Conservation (phyloP, 2,329 filamentous ascomycete species). For the Fusarium pininemorale region DNA sequence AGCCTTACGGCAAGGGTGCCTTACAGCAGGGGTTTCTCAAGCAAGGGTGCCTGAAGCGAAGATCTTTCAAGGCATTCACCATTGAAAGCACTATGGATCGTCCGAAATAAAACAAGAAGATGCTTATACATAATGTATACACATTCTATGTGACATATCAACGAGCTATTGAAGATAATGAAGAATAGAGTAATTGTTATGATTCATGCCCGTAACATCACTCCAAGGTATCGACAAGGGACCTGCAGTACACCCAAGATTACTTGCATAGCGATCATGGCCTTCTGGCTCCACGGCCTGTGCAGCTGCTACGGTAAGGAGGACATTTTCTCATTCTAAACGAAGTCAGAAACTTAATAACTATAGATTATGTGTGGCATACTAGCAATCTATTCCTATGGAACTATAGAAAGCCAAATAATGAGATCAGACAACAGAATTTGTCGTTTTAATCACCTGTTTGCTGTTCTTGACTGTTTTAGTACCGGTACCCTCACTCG, state of each 20-base stretch:
- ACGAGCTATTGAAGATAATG: fast-evolving
- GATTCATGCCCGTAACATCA: background rate
- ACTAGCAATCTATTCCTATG: background rate
- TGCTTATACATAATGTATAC: fast-evolving
- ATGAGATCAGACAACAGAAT: background rate
- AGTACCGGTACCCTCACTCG: fast-evolving
- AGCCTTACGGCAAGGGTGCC: background rate
- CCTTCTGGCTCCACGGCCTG: background rate
- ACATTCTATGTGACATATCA: fast-evolving
- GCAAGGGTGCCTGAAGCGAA: background rate
- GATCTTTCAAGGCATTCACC: background rate
- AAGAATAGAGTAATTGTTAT: background rate
- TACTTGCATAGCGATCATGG: background rate
- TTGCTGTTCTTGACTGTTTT: background rate
- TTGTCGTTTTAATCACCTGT: fast-evolving
- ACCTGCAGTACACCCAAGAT: background rate
- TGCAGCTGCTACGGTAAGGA: fast-evolving
- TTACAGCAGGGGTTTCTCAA: background rate
- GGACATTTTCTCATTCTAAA: background rate
- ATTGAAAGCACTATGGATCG: background rate
- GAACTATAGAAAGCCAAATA: background rate
- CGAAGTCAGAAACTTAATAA: too few relatives aligned
- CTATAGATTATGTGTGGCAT: fast-evolving
- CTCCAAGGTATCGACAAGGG: fast-evolving
- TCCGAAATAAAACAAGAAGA: background rate